Conservation (phyloP, 192 early-diverging fungal species). For the Gigaspora rosea region DNA sequence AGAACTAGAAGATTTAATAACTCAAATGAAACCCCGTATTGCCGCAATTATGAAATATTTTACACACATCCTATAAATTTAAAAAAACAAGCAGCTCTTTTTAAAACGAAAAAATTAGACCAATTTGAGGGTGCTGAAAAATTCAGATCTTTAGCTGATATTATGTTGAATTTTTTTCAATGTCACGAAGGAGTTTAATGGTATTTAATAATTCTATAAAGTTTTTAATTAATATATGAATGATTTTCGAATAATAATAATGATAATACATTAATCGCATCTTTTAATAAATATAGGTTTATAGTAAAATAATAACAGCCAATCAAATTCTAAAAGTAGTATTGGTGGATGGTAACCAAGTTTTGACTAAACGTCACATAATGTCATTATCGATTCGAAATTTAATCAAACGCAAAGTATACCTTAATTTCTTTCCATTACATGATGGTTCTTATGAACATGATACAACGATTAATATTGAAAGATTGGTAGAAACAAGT, state of each 20-base stretch:
- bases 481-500: constrained; percentile 23
- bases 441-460: constrained; percentile 58
- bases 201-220: constrained; percentile 18
- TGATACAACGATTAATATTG: neutral
- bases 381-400: constrained; percentile 47
- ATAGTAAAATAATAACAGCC: constrained; percentile 18
- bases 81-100: constrained; percentile 40
- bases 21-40: neutral
- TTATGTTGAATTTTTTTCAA: constrained; percentile 42
- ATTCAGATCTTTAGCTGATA: constrained; percentile 39
- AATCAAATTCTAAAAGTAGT: constrained; percentile 33
- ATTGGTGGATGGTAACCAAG: constrained; percentile 31
- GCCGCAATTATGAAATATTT: constrained; percentile 16
- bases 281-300: neutral
- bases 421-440: constrained; percentile 51
- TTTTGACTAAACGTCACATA: constrained; percentile 32
- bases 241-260: neutral
- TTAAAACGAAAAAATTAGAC: constrained; percentile 40
- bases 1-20: neutral
- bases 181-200: constrained; percentile 34
- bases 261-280: neutral
- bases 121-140: constrained; percentile 41
- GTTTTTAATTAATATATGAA: neutral
- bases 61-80: constrained; percentile 31
- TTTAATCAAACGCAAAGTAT: constrained; percentile 44